phyloP scores from a whole-genome alignment of 176 grass and related monocot genomes.

The Dendrocalamus sinicus region DNA sequence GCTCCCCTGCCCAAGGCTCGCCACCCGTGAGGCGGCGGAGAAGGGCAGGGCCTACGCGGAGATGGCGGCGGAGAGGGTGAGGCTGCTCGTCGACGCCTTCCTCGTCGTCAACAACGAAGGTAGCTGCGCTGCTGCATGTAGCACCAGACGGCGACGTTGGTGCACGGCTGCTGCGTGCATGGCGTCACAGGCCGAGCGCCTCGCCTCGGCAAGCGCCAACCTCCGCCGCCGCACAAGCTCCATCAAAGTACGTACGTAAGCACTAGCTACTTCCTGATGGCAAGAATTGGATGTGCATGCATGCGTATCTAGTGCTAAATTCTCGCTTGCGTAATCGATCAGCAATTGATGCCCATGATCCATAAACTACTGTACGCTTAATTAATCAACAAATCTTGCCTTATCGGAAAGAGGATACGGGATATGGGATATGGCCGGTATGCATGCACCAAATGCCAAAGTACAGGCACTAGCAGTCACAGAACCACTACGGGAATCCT shows the following conservation, averaged over 20 bases:
- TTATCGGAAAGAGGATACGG: not conserved
- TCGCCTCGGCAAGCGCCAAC: conserved; percentile 51
- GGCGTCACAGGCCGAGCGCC: conserved; percentile 50
- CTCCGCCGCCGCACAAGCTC: conserved; percentile 53
- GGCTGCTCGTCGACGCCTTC: conserved; percentile 60
- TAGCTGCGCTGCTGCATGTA: not conserved
- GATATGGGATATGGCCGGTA: too few species aligned
- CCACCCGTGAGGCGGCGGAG: conserved; percentile 47
- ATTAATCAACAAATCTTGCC: too few species aligned
- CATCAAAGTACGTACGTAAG: conserved; percentile 41
- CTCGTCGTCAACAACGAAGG: not conserved
- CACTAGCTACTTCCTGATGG: not conserved
- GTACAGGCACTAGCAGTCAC: too few species aligned
- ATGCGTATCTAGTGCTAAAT: not conserved
- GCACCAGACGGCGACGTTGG: conserved; percentile 30
- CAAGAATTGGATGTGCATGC: not conserved
- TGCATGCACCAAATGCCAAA: too few species aligned
- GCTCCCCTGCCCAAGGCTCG: conserved; percentile 69
- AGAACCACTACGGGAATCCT: too few species aligned
- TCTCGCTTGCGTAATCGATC: not conserved
- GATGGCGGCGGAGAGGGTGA: conserved; percentile 60
- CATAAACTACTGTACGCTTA: not conserved
- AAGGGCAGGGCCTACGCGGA: conserved; percentile 59
- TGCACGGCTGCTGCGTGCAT: conserved; percentile 49
- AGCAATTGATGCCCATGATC: not conserved